Conservation (phyloP, 1,284 basidiomycete genomes). For the Uromyces viciae-fabae region DNA sequence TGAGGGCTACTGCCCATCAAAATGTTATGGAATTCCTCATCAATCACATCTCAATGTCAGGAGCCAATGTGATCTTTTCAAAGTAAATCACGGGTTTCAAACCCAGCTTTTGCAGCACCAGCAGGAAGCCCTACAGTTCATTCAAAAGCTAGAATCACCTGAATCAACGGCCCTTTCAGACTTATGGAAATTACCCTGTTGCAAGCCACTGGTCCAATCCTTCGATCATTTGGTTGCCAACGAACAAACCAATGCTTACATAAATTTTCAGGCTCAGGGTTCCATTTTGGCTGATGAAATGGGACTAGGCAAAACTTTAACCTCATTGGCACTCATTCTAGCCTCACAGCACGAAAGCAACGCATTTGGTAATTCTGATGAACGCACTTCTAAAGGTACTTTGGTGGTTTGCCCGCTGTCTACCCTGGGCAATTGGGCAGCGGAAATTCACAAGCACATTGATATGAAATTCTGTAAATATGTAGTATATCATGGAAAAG, state of each 20-base stretch:
- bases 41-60: background rate
- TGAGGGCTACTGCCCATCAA: conserved; percentile 5
- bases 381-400: background rate
- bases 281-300: conserved; percentile 5
- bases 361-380: background rate
- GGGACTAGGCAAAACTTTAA: conserved; percentile 4
- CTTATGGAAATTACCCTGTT: background rate
- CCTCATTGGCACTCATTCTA: background rate
- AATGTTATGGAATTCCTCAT: background rate
- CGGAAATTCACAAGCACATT: background rate
- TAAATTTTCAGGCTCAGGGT: background rate
- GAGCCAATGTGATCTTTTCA: too few relatives aligned
- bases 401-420: conserved; percentile 8
- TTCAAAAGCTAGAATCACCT: background rate
- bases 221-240: background rate
- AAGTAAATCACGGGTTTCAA: background rate
- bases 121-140: conserved; percentile 8
- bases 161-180: background rate
- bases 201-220: background rate
- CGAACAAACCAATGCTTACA: background rate
- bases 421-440: background rate
- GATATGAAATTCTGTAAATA: background rate
- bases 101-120: background rate
- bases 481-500: background rate
- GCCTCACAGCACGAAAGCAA: background rate